Evolutionary conservation across 129 eudicot genomes (phyloP).

Genomic region (Flaveria trinervia): DNA sequence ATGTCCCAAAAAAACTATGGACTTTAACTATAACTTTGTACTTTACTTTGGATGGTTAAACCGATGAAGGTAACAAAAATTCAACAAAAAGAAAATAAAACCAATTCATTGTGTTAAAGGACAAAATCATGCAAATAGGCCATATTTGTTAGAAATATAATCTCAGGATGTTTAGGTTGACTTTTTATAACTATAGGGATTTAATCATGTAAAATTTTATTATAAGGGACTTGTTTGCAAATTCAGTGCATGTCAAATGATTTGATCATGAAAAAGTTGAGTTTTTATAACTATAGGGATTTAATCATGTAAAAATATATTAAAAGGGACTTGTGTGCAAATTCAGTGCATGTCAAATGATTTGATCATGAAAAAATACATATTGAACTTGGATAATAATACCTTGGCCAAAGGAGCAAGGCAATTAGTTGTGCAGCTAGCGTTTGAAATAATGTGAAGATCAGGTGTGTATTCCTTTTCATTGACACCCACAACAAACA

Average conservation of each 20-base stretch:
- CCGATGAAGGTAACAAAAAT: not conserved
- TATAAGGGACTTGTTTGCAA: not conserved
- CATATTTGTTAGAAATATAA: not conserved
- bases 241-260: not conserved
- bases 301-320: not conserved
- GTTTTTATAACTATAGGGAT: too few relatives aligned
- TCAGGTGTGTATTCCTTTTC: slow-evolving; percentile 91
- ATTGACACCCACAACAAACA: slow-evolving; percentile 97
- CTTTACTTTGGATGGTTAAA: too few relatives aligned
- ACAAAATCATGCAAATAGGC: not conserved
- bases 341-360: not conserved
- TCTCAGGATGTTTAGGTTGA: not conserved
- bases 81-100: too few relatives aligned
- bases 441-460: slow-evolving; percentile 80
- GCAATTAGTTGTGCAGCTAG: slow-evolving; percentile 97
- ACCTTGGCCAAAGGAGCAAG: slow-evolving; percentile 99
- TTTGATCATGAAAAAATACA: not conserved
- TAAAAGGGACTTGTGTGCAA: not conserved
- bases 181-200: too few relatives aligned
- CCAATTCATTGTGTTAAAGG: too few relatives aligned
- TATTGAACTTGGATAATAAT: not conserved
- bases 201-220: not conserved
- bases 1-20: not conserved
- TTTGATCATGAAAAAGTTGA: not conserved
- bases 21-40: too few relatives aligned